A percentile compares a stretch with the other conserved stretches of the same genome.
phyloP scores from a whole-genome alignment of 768 basidiomycete genomes.

The Hortiboletus flavorubellus region DNA sequence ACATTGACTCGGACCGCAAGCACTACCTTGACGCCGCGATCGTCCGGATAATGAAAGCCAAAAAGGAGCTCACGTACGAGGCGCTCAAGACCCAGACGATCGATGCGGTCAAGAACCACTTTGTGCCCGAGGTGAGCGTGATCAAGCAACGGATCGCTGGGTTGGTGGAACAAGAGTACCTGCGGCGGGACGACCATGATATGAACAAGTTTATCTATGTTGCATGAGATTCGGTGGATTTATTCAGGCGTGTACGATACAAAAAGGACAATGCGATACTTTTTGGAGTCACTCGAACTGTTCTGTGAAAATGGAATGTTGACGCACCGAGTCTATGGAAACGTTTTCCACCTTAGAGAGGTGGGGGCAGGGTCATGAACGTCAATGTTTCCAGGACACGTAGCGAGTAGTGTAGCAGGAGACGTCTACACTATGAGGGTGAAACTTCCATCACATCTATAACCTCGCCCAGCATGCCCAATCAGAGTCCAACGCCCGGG shows the following conservation, averaged over 20 bases:
- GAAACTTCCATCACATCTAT: neutral
- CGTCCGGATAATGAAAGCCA: slow-evolving; percentile 93
- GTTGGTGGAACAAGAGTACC: slow-evolving; percentile 83
- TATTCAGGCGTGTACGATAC: neutral
- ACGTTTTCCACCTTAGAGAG: too few species aligned
- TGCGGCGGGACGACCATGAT: slow-evolving; percentile 72
- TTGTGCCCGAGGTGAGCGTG: slow-evolving; percentile 75
- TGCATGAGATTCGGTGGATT: slow-evolving; percentile 41
- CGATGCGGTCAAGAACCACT: slow-evolving; percentile 83
- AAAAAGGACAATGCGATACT: neutral
- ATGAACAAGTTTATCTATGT: slow-evolving; percentile 75
- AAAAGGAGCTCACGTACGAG: slow-evolving; percentile 79
- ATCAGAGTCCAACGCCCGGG: neutral
- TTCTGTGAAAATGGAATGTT: neutral
- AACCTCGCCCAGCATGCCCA: neutral
- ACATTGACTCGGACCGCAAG: slow-evolving; percentile 85
- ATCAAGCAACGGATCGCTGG: slow-evolving; percentile 85
- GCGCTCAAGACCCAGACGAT: slow-evolving; percentile 80
- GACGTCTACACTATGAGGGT: neutral
- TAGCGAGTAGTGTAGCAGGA: neutral
- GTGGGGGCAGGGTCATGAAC: neutral
- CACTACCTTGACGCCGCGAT: slow-evolving; percentile 91
- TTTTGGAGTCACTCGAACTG: too few species aligned
- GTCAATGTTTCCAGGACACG: neutral
- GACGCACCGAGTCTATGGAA: neutral